Evolutionary conservation across 768 basidiomycete species (phyloP), one percentile per base, ranked within the genome.

Genomic region (Pulveroboletus ravenelii): DNA sequence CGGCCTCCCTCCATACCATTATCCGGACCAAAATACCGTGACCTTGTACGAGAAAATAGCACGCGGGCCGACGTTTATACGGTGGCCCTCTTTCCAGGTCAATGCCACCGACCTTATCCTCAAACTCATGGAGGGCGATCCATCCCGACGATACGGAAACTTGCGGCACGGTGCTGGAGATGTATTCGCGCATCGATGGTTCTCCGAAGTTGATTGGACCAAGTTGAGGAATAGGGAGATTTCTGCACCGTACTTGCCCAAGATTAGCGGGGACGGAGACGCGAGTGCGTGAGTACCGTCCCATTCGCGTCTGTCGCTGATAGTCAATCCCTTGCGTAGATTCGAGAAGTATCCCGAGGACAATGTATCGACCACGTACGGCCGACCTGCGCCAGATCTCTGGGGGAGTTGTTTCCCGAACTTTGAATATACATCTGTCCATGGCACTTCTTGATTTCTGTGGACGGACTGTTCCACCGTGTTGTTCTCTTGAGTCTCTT

Each of bases 1-100:
- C 0, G 96, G 96, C 8, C 84, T 88, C 25, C 92, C 94, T 25
- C 96, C 96, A 0, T 98, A 93, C 74, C 94, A 96, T 70, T 87
- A 89, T 66, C 74, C 79, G 23, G 90, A 92, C 63, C 81, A 75
- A 41, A 89, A 92, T 62, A 94, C 89, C 18, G 81, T 94, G 60
- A 73, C 81, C 39, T 78, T 97, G 37, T 98, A 99, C 69, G 92
- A 96, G 68, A 89, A 89, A 70, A 97, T 99, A 58, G 77, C 87
- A 40, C 72, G 76, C 43, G 89, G 92, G 32, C 85, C 89, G 15
- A 67, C 77, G 18, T 79, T 70, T 57, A 85, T 95, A 63, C 80
- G 79, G 41, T 96, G 91, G 78, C 94, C 95, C 3, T 69, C 77
- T 1, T 83, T 88, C 57, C 74, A 91, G 61, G 78, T 74, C 17